A percentile compares a stretch with the other conserved stretches of the same genome.
Evolutionary conservation across 129 eudicot species (phyloP).

Genomic region (Ambrosia artemisiifolia): DNA sequence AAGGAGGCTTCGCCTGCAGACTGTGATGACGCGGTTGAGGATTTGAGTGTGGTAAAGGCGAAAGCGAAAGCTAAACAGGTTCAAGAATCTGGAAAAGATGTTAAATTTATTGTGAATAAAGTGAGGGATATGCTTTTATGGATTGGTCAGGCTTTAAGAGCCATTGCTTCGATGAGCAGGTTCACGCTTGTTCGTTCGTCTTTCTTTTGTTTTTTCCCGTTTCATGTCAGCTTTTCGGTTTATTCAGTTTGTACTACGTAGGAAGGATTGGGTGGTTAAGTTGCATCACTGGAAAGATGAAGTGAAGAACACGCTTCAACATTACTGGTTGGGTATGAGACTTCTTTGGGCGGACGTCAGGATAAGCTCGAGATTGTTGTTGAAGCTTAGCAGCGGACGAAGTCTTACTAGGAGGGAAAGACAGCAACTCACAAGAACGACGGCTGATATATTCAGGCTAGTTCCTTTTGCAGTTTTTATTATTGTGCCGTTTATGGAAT

Average conservation of each 20-base stretch:
- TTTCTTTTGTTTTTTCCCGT: background rate
- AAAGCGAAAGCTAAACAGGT: conserved; percentile 49
- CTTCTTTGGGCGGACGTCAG: conserved; percentile 87
- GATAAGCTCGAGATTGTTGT: conserved; percentile 75
- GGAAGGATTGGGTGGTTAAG: conserved; percentile 94
- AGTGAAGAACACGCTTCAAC: conserved; percentile 42
- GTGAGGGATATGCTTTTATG: conserved; percentile 63
- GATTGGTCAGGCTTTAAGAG: conserved; percentile 78
- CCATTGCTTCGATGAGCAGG: conserved; percentile 91
- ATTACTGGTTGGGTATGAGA: conserved; percentile 92
- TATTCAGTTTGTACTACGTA: conserved; percentile 16
- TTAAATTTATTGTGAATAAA: conserved; percentile 46
- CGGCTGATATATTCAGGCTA: conserved; percentile 94
- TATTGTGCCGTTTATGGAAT: conserved; percentile 97
- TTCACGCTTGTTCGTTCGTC: conserved; percentile 37
- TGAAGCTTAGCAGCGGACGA: conserved; percentile 88
- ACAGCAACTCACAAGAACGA: conserved; percentile 94
- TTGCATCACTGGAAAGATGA: conserved; percentile 89
- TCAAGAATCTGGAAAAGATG: conserved; percentile 53
- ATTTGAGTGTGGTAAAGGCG: conserved; percentile 69
- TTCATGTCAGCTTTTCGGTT: background rate
- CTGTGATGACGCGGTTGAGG: conserved; percentile 93
- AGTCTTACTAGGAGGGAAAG: conserved; percentile 93
- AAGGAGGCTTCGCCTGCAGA: conserved; percentile 91
- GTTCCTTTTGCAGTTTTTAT: conserved; percentile 97